Percentiles rank a stretch among this genome's conserved stretches.
These are phyloP conservation scores for Picea sitchensis DNA, from an alignment of 75 land plant genomes.

Conservation along the genomic window DNA sequence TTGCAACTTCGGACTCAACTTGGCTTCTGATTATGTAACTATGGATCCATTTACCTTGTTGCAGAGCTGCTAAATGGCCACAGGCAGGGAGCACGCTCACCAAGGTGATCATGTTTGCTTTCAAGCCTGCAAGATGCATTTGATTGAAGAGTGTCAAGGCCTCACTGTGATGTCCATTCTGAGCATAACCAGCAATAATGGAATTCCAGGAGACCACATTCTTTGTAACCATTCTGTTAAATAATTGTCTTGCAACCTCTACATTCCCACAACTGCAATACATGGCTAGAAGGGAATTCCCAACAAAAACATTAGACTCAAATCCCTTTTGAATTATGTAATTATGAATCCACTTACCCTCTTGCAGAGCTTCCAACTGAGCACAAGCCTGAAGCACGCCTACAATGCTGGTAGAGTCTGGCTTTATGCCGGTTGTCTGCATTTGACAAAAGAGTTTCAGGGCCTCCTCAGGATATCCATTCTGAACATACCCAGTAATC, in stretches of 20 bases:
- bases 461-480: conserved; percentile 20
- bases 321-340: conserved; percentile 15
- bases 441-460: conserved; percentile 12
- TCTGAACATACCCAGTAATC: conserved; percentile 18
- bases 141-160: conserved; percentile 41
- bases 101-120: conserved; percentile 41
- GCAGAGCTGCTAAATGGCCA: conserved; percentile 35
- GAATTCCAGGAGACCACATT: conserved; percentile 57
- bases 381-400: conserved; percentile 8
- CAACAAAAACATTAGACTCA: conserved; percentile 34
- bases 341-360: conserved; percentile 42
- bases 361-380: background rate
- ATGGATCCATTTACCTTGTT: conserved; percentile 50
- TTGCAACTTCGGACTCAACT: conserved; percentile 37
- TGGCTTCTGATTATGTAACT: conserved; percentile 33
- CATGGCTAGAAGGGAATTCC: conserved; percentile 54
- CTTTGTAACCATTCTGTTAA: conserved; percentile 24
- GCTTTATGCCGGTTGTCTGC: conserved; percentile 10
- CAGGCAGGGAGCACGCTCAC: conserved; percentile 55
- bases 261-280: conserved; percentile 66
- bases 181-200: conserved; percentile 53
- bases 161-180: conserved; percentile 31
- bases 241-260: conserved; percentile 39
- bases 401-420: conserved; percentile 21
- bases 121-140: conserved; percentile 33